Evolutionary conservation across 805 yeast genomes (phyloP), one percentile per base, ranked within the genome.

Genomic region (Zygotorulaspora chibaensis): DNA sequence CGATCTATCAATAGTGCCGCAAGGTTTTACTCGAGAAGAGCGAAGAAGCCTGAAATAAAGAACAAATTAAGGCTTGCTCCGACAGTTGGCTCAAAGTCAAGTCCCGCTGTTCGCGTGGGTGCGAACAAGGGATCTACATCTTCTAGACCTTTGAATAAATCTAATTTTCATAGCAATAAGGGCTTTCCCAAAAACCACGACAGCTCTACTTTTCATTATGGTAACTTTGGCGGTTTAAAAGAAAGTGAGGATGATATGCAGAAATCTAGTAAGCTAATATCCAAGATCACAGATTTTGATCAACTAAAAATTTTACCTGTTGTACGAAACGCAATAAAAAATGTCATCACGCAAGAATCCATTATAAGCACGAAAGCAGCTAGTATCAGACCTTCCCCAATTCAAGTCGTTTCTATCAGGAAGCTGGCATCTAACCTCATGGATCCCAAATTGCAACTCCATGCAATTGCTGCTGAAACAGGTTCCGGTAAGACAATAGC

Each of bases 401-500:
- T 91, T 35, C 99, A 91, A 66, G 73, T 79, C 3, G 83, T 90
- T 5, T 83, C 93, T 4, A 77, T 87, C 35, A 69, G 67, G 45
- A 57, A 55, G 23, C 47, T 69, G 17, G 56, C 69, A 1, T 56
- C 60, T 36, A 46, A 53, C 8, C 47, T 70, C 12, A 64, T 65
- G 67, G 65, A 65, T 20, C 63, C 62, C 7, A 67, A 72, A 47
- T 56, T 81, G 40, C 80, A 81, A 53, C 75, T 83, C 0, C 87
- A 79, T 70, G 79, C 93, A 2, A 65, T 91, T 44, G 97, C 98
- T 0, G 96, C 97, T 2, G 98, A 93, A 62, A 91, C 99, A 0
- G 99, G 99, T 0, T 84, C 96, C 0, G 99, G 99, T 8, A 91
- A 91, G 61, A 91, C 99, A 0, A 81, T 96, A 81, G 89, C 97